Percentiles rank a stretch among this genome's conserved stretches.
These are phyloP conservation scores for Pythium dissimile DNA, from an alignment of 352 stramenopile genomes.

Conservation along the genomic window DNA sequence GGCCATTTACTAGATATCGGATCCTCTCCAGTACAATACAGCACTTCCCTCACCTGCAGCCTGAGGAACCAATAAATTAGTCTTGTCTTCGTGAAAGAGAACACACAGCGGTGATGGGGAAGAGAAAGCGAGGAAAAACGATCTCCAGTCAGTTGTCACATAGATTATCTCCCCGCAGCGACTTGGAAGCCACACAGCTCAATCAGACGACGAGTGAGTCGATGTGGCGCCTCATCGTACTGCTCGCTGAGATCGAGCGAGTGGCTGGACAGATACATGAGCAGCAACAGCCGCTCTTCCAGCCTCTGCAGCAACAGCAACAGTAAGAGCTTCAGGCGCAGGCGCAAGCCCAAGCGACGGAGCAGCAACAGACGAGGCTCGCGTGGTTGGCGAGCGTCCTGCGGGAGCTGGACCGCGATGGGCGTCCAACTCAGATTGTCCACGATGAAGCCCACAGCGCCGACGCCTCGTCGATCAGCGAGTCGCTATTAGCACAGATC, in stretches of 20 bases:
- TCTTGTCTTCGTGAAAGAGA: no score
- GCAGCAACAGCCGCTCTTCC: not conserved
- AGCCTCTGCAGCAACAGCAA: not conserved
- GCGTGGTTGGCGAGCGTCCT: conserved; percentile 13
- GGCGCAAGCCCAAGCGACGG: not conserved
- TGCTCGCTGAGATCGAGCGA: not conserved
- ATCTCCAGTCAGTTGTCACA: no score
- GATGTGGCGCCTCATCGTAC: not conserved
- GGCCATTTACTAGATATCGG: conserved; percentile 18
- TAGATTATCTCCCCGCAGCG: no score
- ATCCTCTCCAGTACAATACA: conserved; percentile 1
- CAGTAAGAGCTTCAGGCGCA: not conserved
- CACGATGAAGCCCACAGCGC: not conserved
- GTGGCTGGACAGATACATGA: not conserved
- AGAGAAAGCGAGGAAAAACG: not conserved
- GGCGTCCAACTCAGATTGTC: not conserved
- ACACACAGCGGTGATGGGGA: no score
- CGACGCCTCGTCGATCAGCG: conserved; percentile 8
- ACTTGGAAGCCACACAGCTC: no score
- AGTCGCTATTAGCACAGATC: not conserved
- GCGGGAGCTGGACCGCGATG: conserved; percentile 4
- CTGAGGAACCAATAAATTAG: no score
- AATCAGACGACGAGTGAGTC: not conserved
- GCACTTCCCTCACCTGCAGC: not conserved
- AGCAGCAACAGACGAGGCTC: not conserved